Evolutionary conservation across 495 filamentous ascomycete species (phyloP).

Genomic region (Penicillium arizonense): DNA sequence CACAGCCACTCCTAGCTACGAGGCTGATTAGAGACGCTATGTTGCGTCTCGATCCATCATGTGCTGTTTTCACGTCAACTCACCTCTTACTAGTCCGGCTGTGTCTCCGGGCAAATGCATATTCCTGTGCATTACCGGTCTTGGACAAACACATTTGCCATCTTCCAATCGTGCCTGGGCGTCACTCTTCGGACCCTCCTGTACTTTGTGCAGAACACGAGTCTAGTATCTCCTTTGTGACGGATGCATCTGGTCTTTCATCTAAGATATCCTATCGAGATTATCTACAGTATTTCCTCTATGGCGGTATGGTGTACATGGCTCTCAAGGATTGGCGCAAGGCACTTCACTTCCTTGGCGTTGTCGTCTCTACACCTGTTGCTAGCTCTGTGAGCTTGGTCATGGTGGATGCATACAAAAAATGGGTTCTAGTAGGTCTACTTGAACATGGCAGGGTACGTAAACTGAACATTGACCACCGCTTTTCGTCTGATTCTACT

Average conservation of each 20-base stretch:
- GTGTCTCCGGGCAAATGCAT: conserved; percentile 56
- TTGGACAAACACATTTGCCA: conserved; percentile 67
- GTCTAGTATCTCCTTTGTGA: conserved; percentile 51
- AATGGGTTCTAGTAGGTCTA: conserved; percentile 80
- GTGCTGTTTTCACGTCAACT: conserved; percentile 64
- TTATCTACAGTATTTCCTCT: conserved; percentile 75
- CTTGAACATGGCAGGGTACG: conserved; percentile 65
- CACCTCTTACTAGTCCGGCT: conserved; percentile 62
- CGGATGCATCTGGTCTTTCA: conserved; percentile 55
- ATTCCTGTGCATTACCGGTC: conserved; percentile 57
- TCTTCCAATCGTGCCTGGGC: conserved; percentile 51
- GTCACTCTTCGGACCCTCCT: conserved; percentile 16
- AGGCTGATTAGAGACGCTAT: conserved; percentile 62
- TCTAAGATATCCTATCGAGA: conserved; percentile 52
- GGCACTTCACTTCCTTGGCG: conserved; percentile 68
- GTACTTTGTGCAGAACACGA: conserved; percentile 30
- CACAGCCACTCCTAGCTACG: conserved; percentile 59
- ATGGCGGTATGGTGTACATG: conserved; percentile 78
- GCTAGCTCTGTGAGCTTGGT: conserved; percentile 62
- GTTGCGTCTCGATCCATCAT: conserved; percentile 69
- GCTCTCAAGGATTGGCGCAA: conserved; percentile 66
- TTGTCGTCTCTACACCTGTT: conserved; percentile 64
- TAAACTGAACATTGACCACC: too few relatives aligned
- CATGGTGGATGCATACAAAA: conserved; percentile 90
- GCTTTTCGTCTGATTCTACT: too few relatives aligned